Conservation (phyloP, 148 eudicot genomes). For the Vaccinium macrocarpon region DNA sequence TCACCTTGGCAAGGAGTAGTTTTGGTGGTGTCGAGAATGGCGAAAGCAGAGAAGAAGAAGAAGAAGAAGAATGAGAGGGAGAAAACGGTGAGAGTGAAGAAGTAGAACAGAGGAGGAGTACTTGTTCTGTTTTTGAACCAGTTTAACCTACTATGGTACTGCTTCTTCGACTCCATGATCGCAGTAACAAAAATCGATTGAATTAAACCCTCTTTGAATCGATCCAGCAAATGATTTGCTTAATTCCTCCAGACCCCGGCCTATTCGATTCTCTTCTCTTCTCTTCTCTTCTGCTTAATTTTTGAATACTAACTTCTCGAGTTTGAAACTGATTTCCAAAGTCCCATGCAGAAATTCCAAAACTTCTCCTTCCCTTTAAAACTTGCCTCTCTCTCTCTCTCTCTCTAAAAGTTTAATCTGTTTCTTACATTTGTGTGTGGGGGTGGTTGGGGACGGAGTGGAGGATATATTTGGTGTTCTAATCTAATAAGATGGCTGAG, state of each 20-base stretch:
- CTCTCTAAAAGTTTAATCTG: background rate
- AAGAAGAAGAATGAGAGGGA: background rate
- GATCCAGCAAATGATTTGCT: background rate
- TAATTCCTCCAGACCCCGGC: background rate
- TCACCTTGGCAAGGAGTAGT: conserved; percentile 18
- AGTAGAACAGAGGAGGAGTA: conserved; percentile 2
- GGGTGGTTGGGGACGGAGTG: conserved; percentile 6
- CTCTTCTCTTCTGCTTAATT: background rate
- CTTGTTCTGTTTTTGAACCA: background rate
- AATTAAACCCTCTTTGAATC: background rate
- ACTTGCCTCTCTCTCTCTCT: background rate
- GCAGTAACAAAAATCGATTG: background rate
- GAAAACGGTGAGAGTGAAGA: background rate
- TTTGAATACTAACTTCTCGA: background rate
- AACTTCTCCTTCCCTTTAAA: background rate
- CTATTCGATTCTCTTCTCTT: background rate
- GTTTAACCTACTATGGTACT: background rate
- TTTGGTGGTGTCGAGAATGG: conserved; percentile 5
- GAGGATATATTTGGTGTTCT: background rate
- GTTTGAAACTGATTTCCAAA: background rate
- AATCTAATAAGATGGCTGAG: background rate
- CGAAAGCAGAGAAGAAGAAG: conserved; percentile 11
- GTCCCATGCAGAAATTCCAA: conserved; percentile 4
- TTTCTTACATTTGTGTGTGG: background rate
- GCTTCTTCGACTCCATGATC: conserved; percentile 13